Percentiles rank a stretch among this genome's conserved stretches.
These are phyloP conservation scores for Dentipellis sp. DNA, from an alignment of 768 basidiomycete genomes.

Conservation along the genomic window DNA sequence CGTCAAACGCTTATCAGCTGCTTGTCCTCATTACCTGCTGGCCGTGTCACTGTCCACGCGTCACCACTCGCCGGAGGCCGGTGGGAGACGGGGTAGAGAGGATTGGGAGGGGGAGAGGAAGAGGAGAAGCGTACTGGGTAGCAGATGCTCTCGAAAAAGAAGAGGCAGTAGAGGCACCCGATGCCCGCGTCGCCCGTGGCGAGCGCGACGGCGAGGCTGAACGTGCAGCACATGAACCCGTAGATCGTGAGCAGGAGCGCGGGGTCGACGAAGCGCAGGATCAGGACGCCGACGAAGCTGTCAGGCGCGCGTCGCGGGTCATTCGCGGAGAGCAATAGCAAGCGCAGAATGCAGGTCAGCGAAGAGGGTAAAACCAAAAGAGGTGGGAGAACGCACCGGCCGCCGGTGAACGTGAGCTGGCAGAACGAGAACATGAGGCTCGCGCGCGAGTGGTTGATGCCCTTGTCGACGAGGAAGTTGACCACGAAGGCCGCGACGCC, in stretches of 20 bases:
- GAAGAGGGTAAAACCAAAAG: not conserved
- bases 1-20: not conserved
- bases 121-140: constrained; percentile 55
- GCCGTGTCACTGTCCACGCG: no score
- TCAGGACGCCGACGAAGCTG: constrained; percentile 50
- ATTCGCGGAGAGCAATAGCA: not conserved
- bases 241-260: constrained; percentile 51
- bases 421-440: constrained; percentile 65
- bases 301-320: not conserved
- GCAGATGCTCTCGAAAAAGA: constrained; percentile 74
- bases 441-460: constrained; percentile 40
- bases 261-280: constrained; percentile 58
- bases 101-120: not conserved
- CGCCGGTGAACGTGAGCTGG: constrained; percentile 58
- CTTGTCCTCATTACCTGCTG: no score
- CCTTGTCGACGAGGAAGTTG: constrained; percentile 61
- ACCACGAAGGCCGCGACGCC: constrained; percentile 59
- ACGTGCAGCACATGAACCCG: constrained; percentile 39
- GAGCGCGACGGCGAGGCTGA: constrained; percentile 41
- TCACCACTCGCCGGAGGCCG: no score
- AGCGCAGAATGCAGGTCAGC: constrained; percentile 10
- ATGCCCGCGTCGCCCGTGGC: constrained; percentile 46
- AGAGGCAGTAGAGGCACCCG: constrained; percentile 51
- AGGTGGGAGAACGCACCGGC: constrained; percentile 29
- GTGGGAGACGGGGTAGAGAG: no score